These are phyloP conservation scores for Microbotryum saponariae DNA, from an alignment of 1,284 basidiomycete species.

Conservation along the genomic window DNA sequence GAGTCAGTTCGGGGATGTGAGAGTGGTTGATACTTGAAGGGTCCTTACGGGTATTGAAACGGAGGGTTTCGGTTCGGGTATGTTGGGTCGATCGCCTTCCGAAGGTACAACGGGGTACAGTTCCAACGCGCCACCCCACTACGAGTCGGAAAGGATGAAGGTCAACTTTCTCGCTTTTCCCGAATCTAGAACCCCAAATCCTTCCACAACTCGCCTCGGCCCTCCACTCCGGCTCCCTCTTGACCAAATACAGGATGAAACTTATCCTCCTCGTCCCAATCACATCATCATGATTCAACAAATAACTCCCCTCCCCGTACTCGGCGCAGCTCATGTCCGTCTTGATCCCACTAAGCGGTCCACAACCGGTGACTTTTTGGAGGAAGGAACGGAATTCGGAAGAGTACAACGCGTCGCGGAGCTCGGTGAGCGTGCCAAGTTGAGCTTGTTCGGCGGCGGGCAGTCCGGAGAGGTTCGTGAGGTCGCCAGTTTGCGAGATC, in stretches of 20 bases:
- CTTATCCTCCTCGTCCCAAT: constrained; percentile 91
- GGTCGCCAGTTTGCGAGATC: constrained; percentile 94
- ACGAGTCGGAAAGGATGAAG: constrained; percentile 36
- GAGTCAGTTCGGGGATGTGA: constrained; percentile 47
- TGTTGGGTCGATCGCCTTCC: constrained; percentile 32
- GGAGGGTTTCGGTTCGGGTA: constrained; percentile 30
- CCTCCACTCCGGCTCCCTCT: constrained; percentile 47
- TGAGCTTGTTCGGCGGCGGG: constrained; percentile 64
- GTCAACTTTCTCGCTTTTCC: not conserved
- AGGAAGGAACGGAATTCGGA: constrained; percentile 74
- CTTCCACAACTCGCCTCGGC: constrained; percentile 23
- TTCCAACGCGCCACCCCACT: constrained; percentile 91
- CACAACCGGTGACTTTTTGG: constrained; percentile 83
- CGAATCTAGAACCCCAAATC: not conserved
- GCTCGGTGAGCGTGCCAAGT: constrained; percentile 66
- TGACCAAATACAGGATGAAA: constrained; percentile 95
- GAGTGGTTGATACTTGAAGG: constrained; percentile 36
- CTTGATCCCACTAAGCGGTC: constrained; percentile 78
- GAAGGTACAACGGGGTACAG: constrained; percentile 60
- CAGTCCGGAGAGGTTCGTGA: constrained; percentile 83
- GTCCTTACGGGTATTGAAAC: constrained; percentile 22
- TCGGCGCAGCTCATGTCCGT: constrained; percentile 95
- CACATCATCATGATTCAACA: constrained; percentile 96
- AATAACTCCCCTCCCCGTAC: constrained; percentile 81
- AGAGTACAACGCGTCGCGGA: constrained; percentile 91